phyloP scores from a whole-genome alignment of 2,329 filamentous ascomycete species.

The Aspergillaceae sp. region DNA sequence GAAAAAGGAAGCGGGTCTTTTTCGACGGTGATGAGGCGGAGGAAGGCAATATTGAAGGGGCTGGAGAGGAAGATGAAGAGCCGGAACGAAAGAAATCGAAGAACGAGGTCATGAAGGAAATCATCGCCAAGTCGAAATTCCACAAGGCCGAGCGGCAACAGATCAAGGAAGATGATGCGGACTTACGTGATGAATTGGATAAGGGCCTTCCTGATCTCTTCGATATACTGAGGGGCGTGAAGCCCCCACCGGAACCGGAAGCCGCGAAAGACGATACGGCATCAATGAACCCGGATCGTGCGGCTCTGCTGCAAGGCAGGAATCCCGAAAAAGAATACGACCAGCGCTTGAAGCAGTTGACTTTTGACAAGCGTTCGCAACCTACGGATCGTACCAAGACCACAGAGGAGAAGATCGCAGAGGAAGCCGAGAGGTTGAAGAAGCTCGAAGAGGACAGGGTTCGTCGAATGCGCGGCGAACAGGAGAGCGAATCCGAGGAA shows the following conservation, averaged over 20 bases:
- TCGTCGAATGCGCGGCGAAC: constrained; percentile 78
- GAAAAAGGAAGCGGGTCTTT: constrained; percentile 43
- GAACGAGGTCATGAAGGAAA: constrained; percentile 94
- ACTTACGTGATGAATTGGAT: constrained; percentile 74
- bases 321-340: constrained; percentile 84
- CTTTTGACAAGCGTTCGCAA: constrained; percentile 73
- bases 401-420: constrained; percentile 71
- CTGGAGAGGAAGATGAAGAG: constrained; percentile 46
- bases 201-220: constrained; percentile 72
- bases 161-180: constrained; percentile 86
- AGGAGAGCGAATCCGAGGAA: constrained; percentile 58
- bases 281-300: constrained; percentile 56
- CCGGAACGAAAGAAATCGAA: constrained; percentile 89
- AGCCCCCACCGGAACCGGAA: constrained; percentile 45
- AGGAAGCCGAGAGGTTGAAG: constrained; percentile 67
- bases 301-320: constrained; percentile 51
- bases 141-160: constrained; percentile 93
- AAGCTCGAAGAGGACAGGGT: constrained; percentile 75
- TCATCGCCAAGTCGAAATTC: constrained; percentile 93
- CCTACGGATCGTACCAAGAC: constrained; percentile 87
- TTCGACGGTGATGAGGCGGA: constrained; percentile 37
- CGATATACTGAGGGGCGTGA: constrained; percentile 55
- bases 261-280: constrained; percentile 36
- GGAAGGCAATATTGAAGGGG: constrained; percentile 34
- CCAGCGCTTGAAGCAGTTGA: constrained; percentile 67